These are phyloP conservation scores for Hyaloscypha variabilis DNA, from an alignment of 495 filamentous ascomycete genomes.

Conservation along the genomic window DNA sequence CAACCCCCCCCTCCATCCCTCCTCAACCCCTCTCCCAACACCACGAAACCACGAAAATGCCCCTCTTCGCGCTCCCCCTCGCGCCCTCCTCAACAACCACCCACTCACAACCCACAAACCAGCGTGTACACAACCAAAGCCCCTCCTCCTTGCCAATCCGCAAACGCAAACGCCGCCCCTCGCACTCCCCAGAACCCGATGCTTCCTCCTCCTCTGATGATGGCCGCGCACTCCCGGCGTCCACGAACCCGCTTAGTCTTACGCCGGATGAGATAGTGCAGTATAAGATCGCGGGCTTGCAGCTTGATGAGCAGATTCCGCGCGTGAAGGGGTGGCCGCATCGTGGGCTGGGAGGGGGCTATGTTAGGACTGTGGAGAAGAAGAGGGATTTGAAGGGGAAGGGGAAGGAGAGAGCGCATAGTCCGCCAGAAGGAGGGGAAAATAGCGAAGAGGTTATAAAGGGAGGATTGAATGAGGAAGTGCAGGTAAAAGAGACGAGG, in stretches of 20 bases:
- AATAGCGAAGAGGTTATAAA: constrained; percentile 13
- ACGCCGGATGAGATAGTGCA: constrained; percentile 50
- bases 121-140: constrained; percentile 3
- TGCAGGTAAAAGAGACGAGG: constrained; percentile 4
- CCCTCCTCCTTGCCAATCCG: constrained; percentile 17
- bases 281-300: constrained; percentile 49
- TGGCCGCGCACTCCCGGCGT: neutral
- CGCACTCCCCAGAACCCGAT: neutral
- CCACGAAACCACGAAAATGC: constrained; percentile 15
- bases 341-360: constrained; percentile 30
- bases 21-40: neutral
- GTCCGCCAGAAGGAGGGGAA: neutral
- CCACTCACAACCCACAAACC: constrained; percentile 5
- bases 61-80: constrained; percentile 26
- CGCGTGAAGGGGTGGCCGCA: constrained; percentile 46
- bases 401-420: constrained; percentile 13
- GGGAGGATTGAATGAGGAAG: neutral
- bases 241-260: constrained; percentile 39
- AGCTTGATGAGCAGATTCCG: constrained; percentile 46
- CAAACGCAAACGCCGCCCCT: constrained; percentile 25
- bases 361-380: too few species aligned
- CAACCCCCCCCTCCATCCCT: neutral
- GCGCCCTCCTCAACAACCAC: constrained; percentile 11
- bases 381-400: constrained; percentile 13
- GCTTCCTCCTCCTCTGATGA: constrained; percentile 11